phyloP scores from a whole-genome alignment of 1,139 yeast genomes.

The Blastobotrys malaysiensis region DNA sequence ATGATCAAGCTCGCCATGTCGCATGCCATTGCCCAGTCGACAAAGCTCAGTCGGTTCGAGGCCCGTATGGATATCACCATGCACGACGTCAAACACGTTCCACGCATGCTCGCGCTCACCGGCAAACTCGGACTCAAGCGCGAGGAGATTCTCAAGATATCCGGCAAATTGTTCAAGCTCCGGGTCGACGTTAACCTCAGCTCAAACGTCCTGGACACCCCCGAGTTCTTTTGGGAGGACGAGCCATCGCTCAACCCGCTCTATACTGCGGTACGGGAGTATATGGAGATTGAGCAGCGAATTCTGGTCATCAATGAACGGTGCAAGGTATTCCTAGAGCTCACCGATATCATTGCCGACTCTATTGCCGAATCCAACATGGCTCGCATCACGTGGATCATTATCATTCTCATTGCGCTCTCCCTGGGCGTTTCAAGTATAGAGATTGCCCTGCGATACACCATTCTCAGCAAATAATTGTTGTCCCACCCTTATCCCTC shows the following conservation, averaged over 20 bases:
- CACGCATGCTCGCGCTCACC: constrained; percentile 82
- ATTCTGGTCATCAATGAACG: constrained; percentile 90
- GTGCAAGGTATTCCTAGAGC: constrained; percentile 88
- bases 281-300: constrained; percentile 88
- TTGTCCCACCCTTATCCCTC: not conserved
- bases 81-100: constrained; percentile 79
- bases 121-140: constrained; percentile 78
- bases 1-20: constrained; percentile 88
- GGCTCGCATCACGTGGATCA: constrained; percentile 86
- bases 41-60: constrained; percentile 85
- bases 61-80: constrained; percentile 82
- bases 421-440: constrained; percentile 64
- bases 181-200: constrained; percentile 91
- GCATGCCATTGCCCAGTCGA: constrained; percentile 95
- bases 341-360: constrained; percentile 88
- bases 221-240: constrained; percentile 92
- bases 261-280: constrained; percentile 84
- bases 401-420: constrained; percentile 72
- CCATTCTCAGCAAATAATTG: constrained; percentile 35
- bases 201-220: constrained; percentile 88
- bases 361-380: constrained; percentile 90
- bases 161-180: constrained; percentile 82
- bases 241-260: constrained; percentile 95
- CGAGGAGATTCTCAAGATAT: constrained; percentile 74
- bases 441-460: constrained; percentile 54